Evolutionary conservation across 2,329 filamentous ascomycete species (phyloP), one percentile per base, ranked within the genome.

Genomic region (Ascosphaera aggregata): DNA sequence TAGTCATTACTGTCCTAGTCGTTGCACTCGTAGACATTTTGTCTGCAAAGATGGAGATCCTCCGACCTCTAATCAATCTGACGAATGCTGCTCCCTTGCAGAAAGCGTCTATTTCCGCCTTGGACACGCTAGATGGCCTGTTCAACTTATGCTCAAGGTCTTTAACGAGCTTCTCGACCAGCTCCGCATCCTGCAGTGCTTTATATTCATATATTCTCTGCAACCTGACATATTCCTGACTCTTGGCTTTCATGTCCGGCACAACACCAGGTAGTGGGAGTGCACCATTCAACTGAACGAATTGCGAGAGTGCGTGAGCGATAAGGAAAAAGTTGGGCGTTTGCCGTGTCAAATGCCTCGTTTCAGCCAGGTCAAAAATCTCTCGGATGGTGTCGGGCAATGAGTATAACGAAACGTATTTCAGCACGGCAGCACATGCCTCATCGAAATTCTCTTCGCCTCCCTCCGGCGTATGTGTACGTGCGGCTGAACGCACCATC

Each of bases 381-480:
- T 86, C 74, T 44, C 69, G 72, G 32, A 92, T 67, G 2, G 73
- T 69, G 35, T 70, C 70, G 32, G 77, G 73, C 16, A 91, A 56
- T 18, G 68, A 69, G 36, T 76, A 73, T 15, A 65, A 61, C 34
- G 76, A 74, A 22, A 98, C 63, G n/a, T 78, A 80, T 56, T 92
- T 92, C 49, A 95, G 65, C 1, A 95, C 84, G 3, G 85, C 82
- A 11, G 73, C 74, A 36, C 76, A 73, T 3, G 89, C 91, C 57
- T 98, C 89, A 43, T 94, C 82, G 51, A 84, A 98, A 55, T 98
- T 98, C 60, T 98, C 89, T 53, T 98, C 89, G 41, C 79, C 80
- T 36, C 84, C 85, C 54, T 92, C 84, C 0, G 81, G 56, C 42
- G 73, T 91, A 47, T 76, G 62, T 38, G 63, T 79, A 47, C 84